phyloP scores from a whole-genome alignment of 176 grass and related monocot genomes.

The Triticum turgidum region DNA sequence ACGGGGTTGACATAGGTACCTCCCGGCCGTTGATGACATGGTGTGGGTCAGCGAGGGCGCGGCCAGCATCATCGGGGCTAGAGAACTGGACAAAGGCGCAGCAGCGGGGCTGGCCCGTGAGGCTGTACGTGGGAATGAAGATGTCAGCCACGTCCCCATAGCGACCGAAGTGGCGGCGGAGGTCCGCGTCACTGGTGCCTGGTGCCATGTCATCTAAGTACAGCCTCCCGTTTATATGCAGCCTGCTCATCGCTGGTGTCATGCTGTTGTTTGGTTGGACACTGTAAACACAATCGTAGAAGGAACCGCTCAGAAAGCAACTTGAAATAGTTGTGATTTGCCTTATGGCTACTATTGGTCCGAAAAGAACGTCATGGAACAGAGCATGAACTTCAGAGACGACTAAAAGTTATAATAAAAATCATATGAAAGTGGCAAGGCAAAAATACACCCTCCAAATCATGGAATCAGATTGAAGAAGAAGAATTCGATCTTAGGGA shows the following conservation, averaged over 20 bases:
- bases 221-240: constrained; percentile 11
- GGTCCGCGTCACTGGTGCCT: not conserved
- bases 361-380: not conserved
- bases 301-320: not conserved
- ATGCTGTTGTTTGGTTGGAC: not conserved
- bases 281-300: not conserved
- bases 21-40: not conserved
- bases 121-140: constrained; percentile 18
- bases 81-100: constrained; percentile 41
- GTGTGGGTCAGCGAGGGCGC: not conserved
- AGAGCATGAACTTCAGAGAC: not conserved
- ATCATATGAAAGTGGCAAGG: not conserved
- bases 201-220: constrained; percentile 33
- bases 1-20: not conserved
- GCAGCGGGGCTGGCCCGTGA: not conserved
- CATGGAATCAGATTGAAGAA: not conserved
- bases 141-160: constrained; percentile 43
- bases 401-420: too few species aligned
- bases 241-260: not conserved
- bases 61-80: not conserved
- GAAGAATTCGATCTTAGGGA: too few species aligned
- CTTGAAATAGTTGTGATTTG: too few species aligned
- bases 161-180: constrained; percentile 27
- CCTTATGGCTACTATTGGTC: not conserved
- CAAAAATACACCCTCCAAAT: not conserved